Conservation (phyloP, 108 stramenopile genomes). For the Discostella pseudostelligera region DNA sequence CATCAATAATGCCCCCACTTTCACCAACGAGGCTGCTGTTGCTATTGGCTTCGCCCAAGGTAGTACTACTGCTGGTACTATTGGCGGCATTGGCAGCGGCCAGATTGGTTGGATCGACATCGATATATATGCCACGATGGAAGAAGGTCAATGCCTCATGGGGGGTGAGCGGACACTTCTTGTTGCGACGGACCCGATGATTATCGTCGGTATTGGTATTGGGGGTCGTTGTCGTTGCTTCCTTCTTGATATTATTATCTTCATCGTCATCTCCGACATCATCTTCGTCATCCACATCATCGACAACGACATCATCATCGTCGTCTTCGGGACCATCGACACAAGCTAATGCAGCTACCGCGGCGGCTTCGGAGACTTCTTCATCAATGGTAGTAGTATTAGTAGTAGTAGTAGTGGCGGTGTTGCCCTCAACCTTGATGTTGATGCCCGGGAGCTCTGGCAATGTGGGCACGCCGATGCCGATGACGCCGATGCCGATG, state of each 20-base stretch:
- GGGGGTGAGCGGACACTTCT: conserved; percentile 21
- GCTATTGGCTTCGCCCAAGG: too few relatives aligned
- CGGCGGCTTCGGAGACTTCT: not conserved
- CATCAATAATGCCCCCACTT: too few relatives aligned
- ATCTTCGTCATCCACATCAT: conserved; percentile 3
- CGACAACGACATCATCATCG: conserved; percentile 4
- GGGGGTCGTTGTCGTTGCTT: conserved; percentile 1
- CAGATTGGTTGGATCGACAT: conserved; percentile 10
- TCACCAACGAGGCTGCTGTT: too few relatives aligned
- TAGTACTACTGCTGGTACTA: too few relatives aligned
- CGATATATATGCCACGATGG: conserved; percentile 5
- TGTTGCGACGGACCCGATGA: conserved; percentile 16
- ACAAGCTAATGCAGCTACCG: not conserved
- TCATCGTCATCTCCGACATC: not conserved
- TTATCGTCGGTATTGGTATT: too few relatives aligned
- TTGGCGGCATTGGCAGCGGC: too few relatives aligned
- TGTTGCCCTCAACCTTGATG: not conserved
- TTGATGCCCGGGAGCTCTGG: conserved; percentile 4
- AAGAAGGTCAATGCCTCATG: conserved; percentile 19
- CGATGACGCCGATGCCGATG: conserved; percentile 6
- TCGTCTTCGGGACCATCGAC: not conserved
- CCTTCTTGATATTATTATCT: too few relatives aligned
- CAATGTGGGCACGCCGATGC: conserved; percentile 3
- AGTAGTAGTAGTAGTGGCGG: not conserved
- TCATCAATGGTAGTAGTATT: not conserved